These are phyloP conservation scores for Filobasidium uniguttulatum DNA, from an alignment of 1,284 basidiomycete species.

Conservation along the genomic window DNA sequence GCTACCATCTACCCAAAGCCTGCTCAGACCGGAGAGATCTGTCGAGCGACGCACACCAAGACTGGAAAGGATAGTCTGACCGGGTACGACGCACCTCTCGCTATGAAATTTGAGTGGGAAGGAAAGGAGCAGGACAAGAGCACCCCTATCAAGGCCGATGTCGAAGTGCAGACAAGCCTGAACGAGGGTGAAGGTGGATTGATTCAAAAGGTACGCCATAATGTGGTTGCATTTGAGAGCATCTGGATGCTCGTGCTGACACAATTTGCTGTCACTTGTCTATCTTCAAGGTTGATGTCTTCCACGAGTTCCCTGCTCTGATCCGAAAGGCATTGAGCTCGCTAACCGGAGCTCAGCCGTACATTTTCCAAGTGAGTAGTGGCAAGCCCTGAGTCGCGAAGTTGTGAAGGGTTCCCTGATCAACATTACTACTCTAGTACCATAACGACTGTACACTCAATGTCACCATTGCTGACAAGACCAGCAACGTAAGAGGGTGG, in stretches of 20 bases:
- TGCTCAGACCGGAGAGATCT: constrained; percentile 34
- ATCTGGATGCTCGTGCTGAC: not conserved
- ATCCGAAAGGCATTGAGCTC: constrained; percentile 41
- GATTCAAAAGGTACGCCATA: constrained; percentile 57
- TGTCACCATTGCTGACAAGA: constrained; percentile 48
- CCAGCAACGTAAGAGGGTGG: constrained; percentile 47
- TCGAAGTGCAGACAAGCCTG: constrained; percentile 48
- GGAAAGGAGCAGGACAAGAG: constrained; percentile 45
- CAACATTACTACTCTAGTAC: constrained; percentile 45
- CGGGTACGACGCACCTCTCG: constrained; percentile 61
- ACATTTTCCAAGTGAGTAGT: constrained; percentile 41
- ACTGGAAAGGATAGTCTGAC: constrained; percentile 55
- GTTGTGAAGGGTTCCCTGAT: not conserved
- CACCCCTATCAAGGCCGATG: constrained; percentile 47
- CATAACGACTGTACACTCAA: constrained; percentile 57
- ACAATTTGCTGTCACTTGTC: not conserved
- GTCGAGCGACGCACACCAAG: constrained; percentile 55
- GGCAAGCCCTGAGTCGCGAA: not conserved
- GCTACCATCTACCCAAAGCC: constrained; percentile 41
- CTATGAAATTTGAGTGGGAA: constrained; percentile 64
- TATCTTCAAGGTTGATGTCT: constrained; percentile 54
- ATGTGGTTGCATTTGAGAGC: not conserved
- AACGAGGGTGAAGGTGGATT: constrained; percentile 52
- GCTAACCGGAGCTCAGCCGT: constrained; percentile 41
- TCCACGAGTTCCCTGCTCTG: constrained; percentile 89